Evolutionary conservation across 208 protist species (phyloP), one percentile per base, ranked within the genome.

Genomic region (Entamoeba histolytica): DNA sequence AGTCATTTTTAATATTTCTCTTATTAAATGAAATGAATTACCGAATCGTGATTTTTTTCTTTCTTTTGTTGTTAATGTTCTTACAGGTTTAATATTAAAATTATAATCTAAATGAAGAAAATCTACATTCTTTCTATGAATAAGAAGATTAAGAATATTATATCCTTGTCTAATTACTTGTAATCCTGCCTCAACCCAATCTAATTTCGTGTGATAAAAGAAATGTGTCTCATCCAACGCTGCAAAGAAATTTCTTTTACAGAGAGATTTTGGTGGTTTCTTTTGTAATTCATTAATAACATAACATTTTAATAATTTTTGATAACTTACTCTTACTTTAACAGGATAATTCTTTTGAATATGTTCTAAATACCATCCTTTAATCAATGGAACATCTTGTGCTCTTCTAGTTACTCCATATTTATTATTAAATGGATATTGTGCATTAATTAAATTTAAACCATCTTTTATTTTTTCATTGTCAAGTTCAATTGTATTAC

Each of bases 91-190:
- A 49, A 99, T 96, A 95, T 99, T 99, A 97, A 99, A 99, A 96
- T 99, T 99, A 97, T 99, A 99, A 96, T 99, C 99, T 69, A 99
- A 97, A 96, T 99, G 99, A 31, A 99, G 96, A 95, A 99, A 99
- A 93, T 98, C 99, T 49, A 99, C 95, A 94, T 98, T 99, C 96
- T 99, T 99, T 94, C 99, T 96, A 95, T 99, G 99, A 95, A 99
- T 99, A 31, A 99, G 97, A 92, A 99, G 98, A 91, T 99, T 99
- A 23, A 99, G 97, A 98, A 99, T 99, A 96, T 99, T 99, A 96
- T 99, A 99, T 91, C 99, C 99, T 96, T 99, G 99, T 23, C 98
- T 95, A 95, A 98, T 98, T 49, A 99, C 95, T 97, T 99, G 99
- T 92, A 99, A 95, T 93, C 97, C 99, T 17, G 98, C 99, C 95